A percentile compares a stretch with the other conserved stretches of the same genome.
Evolutionary conservation across 768 basidiomycete species (phyloP).

Genomic region (Tulasnella sp.): DNA sequence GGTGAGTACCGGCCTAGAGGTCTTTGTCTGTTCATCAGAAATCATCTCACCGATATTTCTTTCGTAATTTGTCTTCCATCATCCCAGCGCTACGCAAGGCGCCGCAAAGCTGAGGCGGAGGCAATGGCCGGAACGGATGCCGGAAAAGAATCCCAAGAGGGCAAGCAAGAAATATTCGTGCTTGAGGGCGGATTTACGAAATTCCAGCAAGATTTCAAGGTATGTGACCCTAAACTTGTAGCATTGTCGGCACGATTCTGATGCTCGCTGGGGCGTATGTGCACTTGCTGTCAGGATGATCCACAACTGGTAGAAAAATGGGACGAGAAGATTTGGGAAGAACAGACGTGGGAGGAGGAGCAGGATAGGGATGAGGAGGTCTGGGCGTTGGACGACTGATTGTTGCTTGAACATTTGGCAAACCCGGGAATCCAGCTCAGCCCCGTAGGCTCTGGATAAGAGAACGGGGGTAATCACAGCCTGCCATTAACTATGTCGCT

Average conservation of each 20-base stretch:
- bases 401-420: background rate
- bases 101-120: constrained; percentile 36
- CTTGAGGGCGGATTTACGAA: constrained; percentile 66
- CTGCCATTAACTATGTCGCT: background rate
- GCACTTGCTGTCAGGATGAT: constrained; percentile 47
- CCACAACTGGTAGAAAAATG: constrained; percentile 70
- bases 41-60: too few relatives aligned
- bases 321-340: constrained; percentile 38
- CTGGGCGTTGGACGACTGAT: background rate
- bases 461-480: background rate
- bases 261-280: background rate
- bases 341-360: background rate
- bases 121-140: constrained; percentile 42
- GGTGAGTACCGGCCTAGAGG: constrained; percentile 40
- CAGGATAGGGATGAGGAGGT: background rate
- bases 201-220: constrained; percentile 58
- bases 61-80: background rate
- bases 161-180: constrained; percentile 54
- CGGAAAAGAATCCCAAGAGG: background rate
- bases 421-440: background rate
- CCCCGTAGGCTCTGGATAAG: background rate
- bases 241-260: background rate
- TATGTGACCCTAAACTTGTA: background rate
- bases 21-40: too few relatives aligned
- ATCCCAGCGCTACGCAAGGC: constrained; percentile 62